A percentile compares a stretch with the other conserved stretches of the same genome.
Conservation (phyloP, 768 basidiomycete genomes). For the Lentinula lateritia region DNA sequence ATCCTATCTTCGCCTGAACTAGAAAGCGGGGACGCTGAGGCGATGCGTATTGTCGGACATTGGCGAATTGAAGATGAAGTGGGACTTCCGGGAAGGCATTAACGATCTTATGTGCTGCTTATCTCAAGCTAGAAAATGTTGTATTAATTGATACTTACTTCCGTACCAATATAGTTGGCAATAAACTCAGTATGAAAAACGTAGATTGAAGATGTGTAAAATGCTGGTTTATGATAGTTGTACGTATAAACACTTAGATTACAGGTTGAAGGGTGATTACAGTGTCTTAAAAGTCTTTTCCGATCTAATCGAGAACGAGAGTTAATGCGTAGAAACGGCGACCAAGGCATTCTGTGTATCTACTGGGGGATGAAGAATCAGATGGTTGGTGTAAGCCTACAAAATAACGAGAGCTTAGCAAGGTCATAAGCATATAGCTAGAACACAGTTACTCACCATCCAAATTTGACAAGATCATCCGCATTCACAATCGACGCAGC, state of each 20-base stretch:
- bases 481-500: constrained; percentile 72
- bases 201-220: background rate
- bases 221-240: background rate
- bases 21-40: constrained; percentile 65
- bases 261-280: background rate
- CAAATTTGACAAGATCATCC: constrained; percentile 84
- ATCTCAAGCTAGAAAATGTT: background rate
- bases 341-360: background rate
- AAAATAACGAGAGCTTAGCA: background rate
- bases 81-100: constrained; percentile 56
- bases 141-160: constrained; percentile 1
- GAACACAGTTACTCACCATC: constrained; percentile 44
- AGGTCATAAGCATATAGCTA: background rate
- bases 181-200: background rate
- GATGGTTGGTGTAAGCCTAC: constrained; percentile 48
- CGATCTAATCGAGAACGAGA: background rate
- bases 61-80: constrained; percentile 85
- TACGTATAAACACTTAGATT: background rate
- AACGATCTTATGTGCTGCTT: constrained; percentile 9
- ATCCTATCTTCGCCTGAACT: constrained; percentile 63
- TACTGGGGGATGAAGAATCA: constrained; percentile 13
- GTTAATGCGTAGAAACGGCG: background rate
- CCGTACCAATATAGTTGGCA: background rate
- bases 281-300: background rate
- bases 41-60: constrained; percentile 86